Base-by-base conservation (phyloP, 2,329 filamentous ascomycete genomes). In the Neopestalotiopsis rosae region DNA sequence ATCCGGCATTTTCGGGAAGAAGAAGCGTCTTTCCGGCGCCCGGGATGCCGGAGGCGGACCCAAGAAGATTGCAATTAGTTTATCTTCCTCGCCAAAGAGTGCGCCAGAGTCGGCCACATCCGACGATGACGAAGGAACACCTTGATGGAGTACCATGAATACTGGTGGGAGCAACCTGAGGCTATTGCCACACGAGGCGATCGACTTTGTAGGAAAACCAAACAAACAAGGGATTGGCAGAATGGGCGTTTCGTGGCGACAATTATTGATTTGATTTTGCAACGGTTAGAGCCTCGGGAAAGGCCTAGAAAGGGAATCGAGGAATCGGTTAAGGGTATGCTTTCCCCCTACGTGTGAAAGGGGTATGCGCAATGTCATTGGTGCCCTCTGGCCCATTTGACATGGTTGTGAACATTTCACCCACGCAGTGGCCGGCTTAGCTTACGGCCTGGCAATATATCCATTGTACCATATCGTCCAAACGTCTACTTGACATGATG, bases 51-150 rank as follows among this genome's bases (percentile, higher is more conserved):
- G 81, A 30, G 80, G 79, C 49, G 78, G 79, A 42, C 79, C 82
- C 5, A 87, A 83, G 72, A 89, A 89, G 77, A 90, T 90, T 73
- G 82, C 87, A 67, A 90, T 90, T 72, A 89, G 85, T 74, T 79
- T 90, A 42, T 85, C 87, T 5, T 79, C 86, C 4, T 79, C 81
- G 40, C 72, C 85, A 32, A 84, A 82, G 75, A 71, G 73, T 10
- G 74, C 72, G 3, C 71, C 70, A 59, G 74, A 67, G 30, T 71
- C 73, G 65, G 34, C 69, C 38, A 69, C 34, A 20, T 24, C 38
- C 12, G 40, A 64, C 12, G 40, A 64, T n/a, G 72, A 72, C 20
- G 72, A 75, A 65, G 68, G 57, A 64, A 74, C 68, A 74, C 56
- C 61, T 28, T 56, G 42, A 63, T n/a, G 49, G 6, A 64, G 74